Percentiles rank a stretch among this genome's conserved stretches.
Conservation (phyloP, 1,284 basidiomycete genomes). For the Tilletia caries region DNA sequence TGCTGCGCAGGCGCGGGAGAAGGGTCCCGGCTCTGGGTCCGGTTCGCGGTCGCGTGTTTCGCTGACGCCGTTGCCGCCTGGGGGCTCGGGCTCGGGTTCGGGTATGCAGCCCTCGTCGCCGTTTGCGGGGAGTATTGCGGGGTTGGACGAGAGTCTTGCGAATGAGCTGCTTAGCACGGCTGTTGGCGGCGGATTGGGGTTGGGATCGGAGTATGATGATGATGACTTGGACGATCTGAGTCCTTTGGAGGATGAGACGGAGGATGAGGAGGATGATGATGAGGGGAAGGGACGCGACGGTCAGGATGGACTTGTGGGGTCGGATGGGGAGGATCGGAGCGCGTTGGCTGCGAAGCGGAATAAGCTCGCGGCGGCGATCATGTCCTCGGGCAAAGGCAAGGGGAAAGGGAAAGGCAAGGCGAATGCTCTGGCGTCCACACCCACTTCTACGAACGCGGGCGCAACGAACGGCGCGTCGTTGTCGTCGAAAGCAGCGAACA, state of each 20-base stretch:
- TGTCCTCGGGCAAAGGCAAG: constrained; percentile 4
- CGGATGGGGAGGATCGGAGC: background rate
- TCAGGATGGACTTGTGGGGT: background rate
- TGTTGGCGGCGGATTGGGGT: background rate
- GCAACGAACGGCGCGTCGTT: no score
- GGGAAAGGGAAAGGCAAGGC: background rate
- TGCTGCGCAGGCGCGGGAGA: background rate
- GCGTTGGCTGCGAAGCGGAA: background rate
- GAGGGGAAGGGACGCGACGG: background rate
- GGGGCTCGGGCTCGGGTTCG: background rate
- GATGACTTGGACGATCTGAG: background rate
- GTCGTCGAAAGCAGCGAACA: background rate
- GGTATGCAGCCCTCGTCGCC: background rate
- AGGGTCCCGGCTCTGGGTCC: no score
- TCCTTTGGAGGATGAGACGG: background rate
- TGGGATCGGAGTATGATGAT: background rate
- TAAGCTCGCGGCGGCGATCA: background rate
- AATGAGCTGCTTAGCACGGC: constrained; percentile 11
- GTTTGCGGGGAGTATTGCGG: constrained; percentile 5
- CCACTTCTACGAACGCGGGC: background rate
- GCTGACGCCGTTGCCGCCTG: background rate
- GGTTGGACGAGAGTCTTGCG: constrained; percentile 12
- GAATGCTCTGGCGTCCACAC: background rate
- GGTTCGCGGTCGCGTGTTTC: no score
- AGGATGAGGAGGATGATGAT: background rate